phyloP scores from a whole-genome alignment of 2,329 filamentous ascomycete species.

The Lachnellula subtilissima region DNA sequence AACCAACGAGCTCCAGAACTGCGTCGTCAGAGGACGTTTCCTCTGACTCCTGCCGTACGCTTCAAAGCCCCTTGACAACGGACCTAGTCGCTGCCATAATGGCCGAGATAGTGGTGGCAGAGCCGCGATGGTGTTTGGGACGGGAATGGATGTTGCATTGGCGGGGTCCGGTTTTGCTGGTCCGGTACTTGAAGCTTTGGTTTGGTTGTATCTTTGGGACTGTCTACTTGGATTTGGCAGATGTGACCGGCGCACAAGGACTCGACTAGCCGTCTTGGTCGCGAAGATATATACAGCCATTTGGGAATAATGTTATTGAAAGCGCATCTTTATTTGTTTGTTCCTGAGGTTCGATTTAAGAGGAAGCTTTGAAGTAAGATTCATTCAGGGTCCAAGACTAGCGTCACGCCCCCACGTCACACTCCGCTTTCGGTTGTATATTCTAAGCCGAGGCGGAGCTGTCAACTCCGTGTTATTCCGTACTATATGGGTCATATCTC shows the following conservation, averaged over 20 bases:
- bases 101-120: constrained; percentile 10
- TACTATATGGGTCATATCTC: too few relatives aligned
- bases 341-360: too few relatives aligned
- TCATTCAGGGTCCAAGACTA: too few relatives aligned
- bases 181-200: not conserved
- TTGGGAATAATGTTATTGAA: too few relatives aligned
- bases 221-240: constrained; percentile 10
- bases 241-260: constrained; percentile 19
- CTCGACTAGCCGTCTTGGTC: constrained; percentile 20
- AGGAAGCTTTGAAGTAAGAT: too few relatives aligned
- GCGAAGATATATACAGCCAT: constrained; percentile 9
- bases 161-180: constrained; percentile 14
- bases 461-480: too few relatives aligned
- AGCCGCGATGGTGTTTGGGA: constrained; percentile 38
- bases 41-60: constrained; percentile 68
- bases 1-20: constrained; percentile 68
- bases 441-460: too few relatives aligned
- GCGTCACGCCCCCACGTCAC: too few relatives aligned
- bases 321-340: not conserved
- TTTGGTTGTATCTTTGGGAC: constrained; percentile 16
- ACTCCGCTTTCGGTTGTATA: too few relatives aligned
- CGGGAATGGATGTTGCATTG: constrained; percentile 36
- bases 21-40: constrained; percentile 70
- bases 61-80: constrained; percentile 47
- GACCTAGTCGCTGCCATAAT: constrained; percentile 54